Percentiles rank a stretch among this genome's conserved stretches.
Conservation (phyloP, 2,329 filamentous ascomycete species). For the Penicillium sp. region DNA sequence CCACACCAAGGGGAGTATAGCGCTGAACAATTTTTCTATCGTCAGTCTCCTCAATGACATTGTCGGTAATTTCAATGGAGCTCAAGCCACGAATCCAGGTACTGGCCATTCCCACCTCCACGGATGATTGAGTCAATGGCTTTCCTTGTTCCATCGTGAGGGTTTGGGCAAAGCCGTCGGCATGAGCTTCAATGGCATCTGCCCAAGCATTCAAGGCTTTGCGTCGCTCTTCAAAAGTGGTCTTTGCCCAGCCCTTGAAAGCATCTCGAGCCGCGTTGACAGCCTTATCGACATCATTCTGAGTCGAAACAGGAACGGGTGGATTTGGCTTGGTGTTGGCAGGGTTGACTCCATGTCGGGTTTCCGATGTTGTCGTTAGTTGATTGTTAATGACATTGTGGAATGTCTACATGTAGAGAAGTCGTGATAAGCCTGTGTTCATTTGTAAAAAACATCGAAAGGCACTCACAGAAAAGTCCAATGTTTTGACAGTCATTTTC, state of each 20-base stretch:
- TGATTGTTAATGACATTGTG: conserved; percentile 55
- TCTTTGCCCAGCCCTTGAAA: conserved; percentile 49
- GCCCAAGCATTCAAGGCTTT: conserved; percentile 35
- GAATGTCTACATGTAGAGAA: conserved; percentile 43
- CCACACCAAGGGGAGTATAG: conserved; percentile 42
- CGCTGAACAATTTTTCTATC: conserved; percentile 34
- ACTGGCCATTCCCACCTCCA: conserved; percentile 30
- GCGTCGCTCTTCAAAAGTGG: conserved; percentile 34
- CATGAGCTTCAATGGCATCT: conserved; percentile 36
- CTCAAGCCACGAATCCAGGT: conserved; percentile 24
- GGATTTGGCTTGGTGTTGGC: conserved; percentile 51
- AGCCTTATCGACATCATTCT: conserved; percentile 52
- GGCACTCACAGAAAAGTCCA: conserved; percentile 12
- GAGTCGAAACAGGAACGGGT: conserved; percentile 51
- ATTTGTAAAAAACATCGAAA: no score
- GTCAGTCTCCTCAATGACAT: conserved; percentile 51
- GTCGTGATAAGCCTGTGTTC: not conserved
- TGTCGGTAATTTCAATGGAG: conserved; percentile 44
- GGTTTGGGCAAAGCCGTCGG: conserved; percentile 38
- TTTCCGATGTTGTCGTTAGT: conserved; percentile 45
- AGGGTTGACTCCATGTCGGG: conserved; percentile 53
- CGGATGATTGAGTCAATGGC: conserved; percentile 30
- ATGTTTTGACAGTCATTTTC: not conserved
- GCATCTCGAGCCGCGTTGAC: conserved; percentile 51
- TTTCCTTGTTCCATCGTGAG: conserved; percentile 47